Conservation (phyloP, 1,284 basidiomycete species). For the Boletus smithii region DNA sequence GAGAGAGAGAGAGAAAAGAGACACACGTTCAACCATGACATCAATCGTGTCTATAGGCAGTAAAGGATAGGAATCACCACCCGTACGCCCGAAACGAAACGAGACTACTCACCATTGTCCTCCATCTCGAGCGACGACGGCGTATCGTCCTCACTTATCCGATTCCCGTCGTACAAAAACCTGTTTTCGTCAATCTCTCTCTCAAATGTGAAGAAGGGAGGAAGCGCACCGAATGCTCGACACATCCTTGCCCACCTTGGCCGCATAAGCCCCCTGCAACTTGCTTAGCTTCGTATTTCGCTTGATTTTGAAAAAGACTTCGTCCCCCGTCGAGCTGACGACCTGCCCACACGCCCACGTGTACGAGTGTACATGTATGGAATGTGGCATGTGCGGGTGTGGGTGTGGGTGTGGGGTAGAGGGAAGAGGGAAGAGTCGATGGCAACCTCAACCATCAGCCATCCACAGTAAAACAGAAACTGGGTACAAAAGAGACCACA, state of each 20-base stretch:
- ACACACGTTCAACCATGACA: slow-evolving; percentile 90
- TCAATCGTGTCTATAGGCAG: slow-evolving; percentile 74
- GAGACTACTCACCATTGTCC: slow-evolving; percentile 62
- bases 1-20: too few relatives aligned
- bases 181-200: slow-evolving; percentile 38
- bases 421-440: not conserved
- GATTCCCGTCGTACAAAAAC: slow-evolving; percentile 81
- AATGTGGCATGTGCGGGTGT: not conserved
- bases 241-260: slow-evolving; percentile 90
- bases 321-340: slow-evolving; percentile 75
- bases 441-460: not conserved
- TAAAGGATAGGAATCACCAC: slow-evolving; percentile 7
- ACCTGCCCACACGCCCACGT: slow-evolving; percentile 46
- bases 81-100: not conserved
- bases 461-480: not conserved
- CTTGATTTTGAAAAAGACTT: slow-evolving; percentile 99
- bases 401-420: not conserved
- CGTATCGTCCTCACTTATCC: slow-evolving; percentile 84
- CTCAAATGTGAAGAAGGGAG: not conserved
- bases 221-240: slow-evolving; percentile 72
- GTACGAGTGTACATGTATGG: not conserved
- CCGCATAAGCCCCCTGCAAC: slow-evolving; percentile 90
- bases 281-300: slow-evolving; percentile 91
- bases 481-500: not conserved
- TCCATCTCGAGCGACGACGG: slow-evolving; percentile 83